A percentile compares a stretch with the other conserved stretches of the same genome.
Conservation (phyloP, 2,329 filamentous ascomycete genomes). For the Pyrenochaeta sp. region DNA sequence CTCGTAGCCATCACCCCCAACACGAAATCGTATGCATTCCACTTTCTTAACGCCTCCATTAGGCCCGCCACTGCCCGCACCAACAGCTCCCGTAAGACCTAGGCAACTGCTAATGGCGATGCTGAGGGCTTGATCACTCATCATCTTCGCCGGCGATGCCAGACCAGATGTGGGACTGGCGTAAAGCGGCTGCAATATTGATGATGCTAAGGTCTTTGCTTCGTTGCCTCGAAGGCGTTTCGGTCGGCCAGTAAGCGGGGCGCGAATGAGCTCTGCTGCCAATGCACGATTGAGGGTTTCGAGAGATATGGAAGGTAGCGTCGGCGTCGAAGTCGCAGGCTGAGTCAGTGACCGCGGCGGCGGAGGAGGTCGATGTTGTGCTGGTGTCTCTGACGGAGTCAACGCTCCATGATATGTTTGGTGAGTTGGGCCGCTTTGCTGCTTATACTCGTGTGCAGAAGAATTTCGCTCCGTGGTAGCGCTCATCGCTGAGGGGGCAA, state of each 20-base stretch:
- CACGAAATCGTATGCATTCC: slow-evolving; percentile 52
- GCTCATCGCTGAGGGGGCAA: slow-evolving; percentile 35
- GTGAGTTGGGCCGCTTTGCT: slow-evolving; percentile 28
- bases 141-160: slow-evolving; percentile 36
- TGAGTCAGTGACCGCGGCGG: slow-evolving; percentile 16
- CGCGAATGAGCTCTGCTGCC: slow-evolving; percentile 57
- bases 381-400: slow-evolving; percentile 43
- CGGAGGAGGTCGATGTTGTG: slow-evolving; percentile 26
- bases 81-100: slow-evolving; percentile 43
- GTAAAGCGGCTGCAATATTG: slow-evolving; percentile 51
- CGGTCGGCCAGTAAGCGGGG: slow-evolving; percentile 51
- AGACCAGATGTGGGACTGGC: slow-evolving; percentile 34
- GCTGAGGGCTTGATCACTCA: slow-evolving; percentile 47
- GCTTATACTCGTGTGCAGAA: slow-evolving; percentile 27
- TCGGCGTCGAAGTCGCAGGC: slow-evolving; percentile 2
- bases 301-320: slow-evolving; percentile 37
- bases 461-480: slow-evolving; percentile 27
- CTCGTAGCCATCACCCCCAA: slow-evolving; percentile 51
- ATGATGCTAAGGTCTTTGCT: slow-evolving; percentile 56
- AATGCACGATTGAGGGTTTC: slow-evolving; percentile 57
- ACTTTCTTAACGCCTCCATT: slow-evolving; percentile 49
- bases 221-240: slow-evolving; percentile 56
- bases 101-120: slow-evolving; percentile 56
- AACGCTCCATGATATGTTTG: slow-evolving; percentile 31
- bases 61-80: slow-evolving; percentile 47